These are phyloP conservation scores for Nevesoporus exiguus DNA, from an alignment of 768 basidiomycete genomes.

Conservation along the genomic window DNA sequence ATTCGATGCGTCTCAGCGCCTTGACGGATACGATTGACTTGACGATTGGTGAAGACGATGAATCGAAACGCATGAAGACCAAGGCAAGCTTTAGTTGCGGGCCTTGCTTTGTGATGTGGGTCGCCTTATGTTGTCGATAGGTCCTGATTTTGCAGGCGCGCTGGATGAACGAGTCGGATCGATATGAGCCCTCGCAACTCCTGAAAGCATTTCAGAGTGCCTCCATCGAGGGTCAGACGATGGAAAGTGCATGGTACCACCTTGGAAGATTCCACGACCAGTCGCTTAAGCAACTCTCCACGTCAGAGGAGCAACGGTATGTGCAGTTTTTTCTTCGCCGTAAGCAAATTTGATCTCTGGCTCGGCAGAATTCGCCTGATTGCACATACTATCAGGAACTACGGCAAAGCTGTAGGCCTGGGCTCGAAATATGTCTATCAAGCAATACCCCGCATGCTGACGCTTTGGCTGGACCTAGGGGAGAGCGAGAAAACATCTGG, in stretches of 20 bases:
- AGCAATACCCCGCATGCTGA: conserved; percentile 88
- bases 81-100: conserved; percentile 51
- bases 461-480: conserved; percentile 92
- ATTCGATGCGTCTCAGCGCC: conserved; percentile 55
- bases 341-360: not conserved
- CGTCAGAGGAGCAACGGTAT: conserved; percentile 53
- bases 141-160: conserved; percentile 78
- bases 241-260: conserved; percentile 83
- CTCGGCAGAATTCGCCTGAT: conserved; percentile 63
- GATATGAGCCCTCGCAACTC: conserved; percentile 67
- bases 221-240: conserved; percentile 50
- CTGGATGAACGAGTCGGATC: conserved; percentile 89
- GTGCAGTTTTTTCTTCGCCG: not conserved
- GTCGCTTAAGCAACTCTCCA: conserved; percentile 54
- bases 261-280: conserved; percentile 88
- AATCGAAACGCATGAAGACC: conserved; percentile 54
- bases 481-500: conserved; percentile 39
- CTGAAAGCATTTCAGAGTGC: conserved; percentile 55
- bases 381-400: conserved; percentile 60
- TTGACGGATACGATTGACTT: conserved; percentile 54
- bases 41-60: conserved; percentile 48
- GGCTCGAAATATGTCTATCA: conserved; percentile 98
- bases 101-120: not conserved
- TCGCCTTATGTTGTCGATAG: conserved; percentile 35
- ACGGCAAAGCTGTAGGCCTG: conserved; percentile 62